A percentile compares a stretch with the other conserved stretches of the same genome.
Conservation (phyloP, 2,329 filamentous ascomycete species). For the Clonostachys sp. region DNA sequence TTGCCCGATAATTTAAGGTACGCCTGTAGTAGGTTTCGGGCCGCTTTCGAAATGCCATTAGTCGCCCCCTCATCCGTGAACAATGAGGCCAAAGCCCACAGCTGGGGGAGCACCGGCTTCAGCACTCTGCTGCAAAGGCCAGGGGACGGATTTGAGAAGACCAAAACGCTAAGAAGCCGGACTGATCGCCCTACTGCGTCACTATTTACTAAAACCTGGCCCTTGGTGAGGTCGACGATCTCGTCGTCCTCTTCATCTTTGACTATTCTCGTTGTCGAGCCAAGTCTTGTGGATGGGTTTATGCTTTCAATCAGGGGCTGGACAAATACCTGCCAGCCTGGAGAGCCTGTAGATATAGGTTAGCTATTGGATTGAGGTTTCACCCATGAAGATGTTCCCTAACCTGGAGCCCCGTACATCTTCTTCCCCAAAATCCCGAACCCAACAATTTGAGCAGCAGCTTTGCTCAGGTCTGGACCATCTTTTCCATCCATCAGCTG, state of each 20-base stretch:
- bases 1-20: slow-evolving; percentile 54
- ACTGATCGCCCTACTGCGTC: slow-evolving; percentile 45
- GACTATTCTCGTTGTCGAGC: slow-evolving; percentile 5
- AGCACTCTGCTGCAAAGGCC: slow-evolving; percentile 60
- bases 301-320: slow-evolving; percentile 50
- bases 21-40: slow-evolving; percentile 46
- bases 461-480: slow-evolving; percentile 25
- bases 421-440: slow-evolving; percentile 64
- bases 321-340: slow-evolving; percentile 61
- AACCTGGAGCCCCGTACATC: slow-evolving; percentile 58
- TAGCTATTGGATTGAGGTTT: neutral
- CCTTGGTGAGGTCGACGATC: slow-evolving; percentile 39
- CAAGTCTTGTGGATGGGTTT: slow-evolving; percentile 29
- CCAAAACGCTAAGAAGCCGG: slow-evolving; percentile 47
- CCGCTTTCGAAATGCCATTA: slow-evolving; percentile 35
- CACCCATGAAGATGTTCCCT: neutral
- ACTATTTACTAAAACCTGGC: slow-evolving; percentile 37
- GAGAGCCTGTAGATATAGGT: slow-evolving; percentile 28
- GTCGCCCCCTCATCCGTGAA: slow-evolving; percentile 22
- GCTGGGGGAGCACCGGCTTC: slow-evolving; percentile 49
- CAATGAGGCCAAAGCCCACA: slow-evolving; percentile 61
- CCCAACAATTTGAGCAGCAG: slow-evolving; percentile 29
- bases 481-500: slow-evolving; percentile 52
- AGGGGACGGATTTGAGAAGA: slow-evolving; percentile 62
- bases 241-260: slow-evolving; percentile 20